Percentiles rank a stretch among this genome's conserved stretches.
Evolutionary conservation across 2,329 filamentous ascomycete species (phyloP).

Genomic region (Daldinia sp.): DNA sequence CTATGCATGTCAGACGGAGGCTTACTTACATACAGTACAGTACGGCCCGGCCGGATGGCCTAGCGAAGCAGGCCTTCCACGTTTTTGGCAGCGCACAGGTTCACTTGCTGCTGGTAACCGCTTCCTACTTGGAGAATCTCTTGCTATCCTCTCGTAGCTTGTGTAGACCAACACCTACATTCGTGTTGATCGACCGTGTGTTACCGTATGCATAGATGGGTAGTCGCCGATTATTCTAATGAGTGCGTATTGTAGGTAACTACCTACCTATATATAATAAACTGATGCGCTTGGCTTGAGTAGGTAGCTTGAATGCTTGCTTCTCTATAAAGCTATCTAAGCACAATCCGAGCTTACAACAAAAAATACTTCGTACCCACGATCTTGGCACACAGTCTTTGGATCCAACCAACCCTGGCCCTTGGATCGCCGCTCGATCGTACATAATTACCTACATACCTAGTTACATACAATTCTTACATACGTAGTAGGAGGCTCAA

Average conservation of each 20-base stretch:
- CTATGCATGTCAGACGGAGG: conserved; percentile 32
- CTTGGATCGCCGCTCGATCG: background rate
- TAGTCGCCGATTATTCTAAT: background rate
- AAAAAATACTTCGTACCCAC: background rate
- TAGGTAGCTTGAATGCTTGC: background rate
- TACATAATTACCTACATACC: background rate
- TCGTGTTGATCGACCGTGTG: background rate
- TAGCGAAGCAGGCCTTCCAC: conserved; percentile 2
- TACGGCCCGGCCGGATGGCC: background rate
- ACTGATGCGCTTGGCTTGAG: background rate
- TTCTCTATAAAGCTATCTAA: background rate
- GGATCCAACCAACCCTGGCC: background rate
- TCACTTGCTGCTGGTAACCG: background rate
- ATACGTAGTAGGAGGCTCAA: conserved; percentile 3
- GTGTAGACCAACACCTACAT: background rate
- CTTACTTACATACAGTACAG: conserved; percentile 16
- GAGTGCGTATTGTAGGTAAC: background rate
- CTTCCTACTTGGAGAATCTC: background rate
- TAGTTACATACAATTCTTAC: background rate
- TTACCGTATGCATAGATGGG: no score
- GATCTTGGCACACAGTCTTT: background rate
- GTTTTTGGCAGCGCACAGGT: background rate
- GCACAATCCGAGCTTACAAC: background rate
- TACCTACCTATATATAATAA: background rate
- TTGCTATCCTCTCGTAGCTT: background rate